Conservation (phyloP, 805 yeast species). For the Metschnikowia arizonensis region DNA sequence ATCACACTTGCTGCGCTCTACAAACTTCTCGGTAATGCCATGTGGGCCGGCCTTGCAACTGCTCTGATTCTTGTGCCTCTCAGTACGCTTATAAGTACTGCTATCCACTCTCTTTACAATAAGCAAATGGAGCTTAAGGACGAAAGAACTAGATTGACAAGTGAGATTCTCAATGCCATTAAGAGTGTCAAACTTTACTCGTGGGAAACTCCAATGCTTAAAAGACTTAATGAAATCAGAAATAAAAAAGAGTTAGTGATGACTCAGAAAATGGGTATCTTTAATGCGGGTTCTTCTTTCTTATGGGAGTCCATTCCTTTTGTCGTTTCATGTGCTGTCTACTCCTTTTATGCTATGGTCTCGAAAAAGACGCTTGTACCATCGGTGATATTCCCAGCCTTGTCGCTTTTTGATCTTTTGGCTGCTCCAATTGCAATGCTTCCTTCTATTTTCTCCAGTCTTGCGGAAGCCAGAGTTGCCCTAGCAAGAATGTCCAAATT, state of each 20-base stretch:
- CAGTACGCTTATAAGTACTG: constrained; percentile 45
- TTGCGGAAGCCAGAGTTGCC: constrained; percentile 31
- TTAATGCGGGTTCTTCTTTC: constrained; percentile 29
- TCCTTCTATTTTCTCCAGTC: constrained; percentile 28
- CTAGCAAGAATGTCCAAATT: constrained; percentile 31
- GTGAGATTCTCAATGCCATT: constrained; percentile 56
- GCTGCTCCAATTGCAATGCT: constrained; percentile 32
- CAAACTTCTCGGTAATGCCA: constrained; percentile 53
- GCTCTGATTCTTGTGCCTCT: constrained; percentile 57
- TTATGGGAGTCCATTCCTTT: constrained; percentile 40
- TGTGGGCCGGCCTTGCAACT: constrained; percentile 52
- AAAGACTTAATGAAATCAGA: constrained; percentile 49
- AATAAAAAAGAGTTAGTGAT: constrained; percentile 55
- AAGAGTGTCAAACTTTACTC: constrained; percentile 65
- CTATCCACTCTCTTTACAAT: constrained; percentile 43
- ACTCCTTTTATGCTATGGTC: constrained; percentile 24
- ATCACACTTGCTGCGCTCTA: constrained; percentile 53
- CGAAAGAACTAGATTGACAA: constrained; percentile 52
- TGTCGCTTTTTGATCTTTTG: constrained; percentile 35
- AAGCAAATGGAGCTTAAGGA: constrained; percentile 63
- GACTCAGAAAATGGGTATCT: constrained; percentile 42
- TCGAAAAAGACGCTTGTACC: constrained; percentile 30
- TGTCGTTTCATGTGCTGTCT: constrained; percentile 32
- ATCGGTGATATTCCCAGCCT: constrained; percentile 38
- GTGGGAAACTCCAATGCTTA: constrained; percentile 65